These are phyloP conservation scores for Endoconidiophora polonica DNA, from an alignment of 2,329 filamentous ascomycete genomes.

Conservation along the genomic window DNA sequence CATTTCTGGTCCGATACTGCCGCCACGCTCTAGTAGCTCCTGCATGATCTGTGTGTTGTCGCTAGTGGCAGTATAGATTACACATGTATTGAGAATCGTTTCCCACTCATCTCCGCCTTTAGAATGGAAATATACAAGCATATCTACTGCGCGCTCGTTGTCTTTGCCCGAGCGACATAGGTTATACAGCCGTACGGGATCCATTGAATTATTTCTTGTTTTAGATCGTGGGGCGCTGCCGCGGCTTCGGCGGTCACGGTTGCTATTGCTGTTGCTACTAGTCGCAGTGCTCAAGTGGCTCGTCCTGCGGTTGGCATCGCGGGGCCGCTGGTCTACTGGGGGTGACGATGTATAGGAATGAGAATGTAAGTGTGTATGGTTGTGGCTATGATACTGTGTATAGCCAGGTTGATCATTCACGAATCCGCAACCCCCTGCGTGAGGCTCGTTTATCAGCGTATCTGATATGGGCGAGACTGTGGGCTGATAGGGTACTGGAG, in stretches of 20 bases:
- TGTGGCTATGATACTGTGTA: neutral
- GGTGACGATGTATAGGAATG: too few species aligned
- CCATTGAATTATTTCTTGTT: neutral
- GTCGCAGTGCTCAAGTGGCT: too few species aligned
- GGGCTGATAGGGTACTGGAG: too few species aligned
- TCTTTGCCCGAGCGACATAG: conserved; percentile 13
- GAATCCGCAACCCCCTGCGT: too few species aligned
- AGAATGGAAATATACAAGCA: neutral
- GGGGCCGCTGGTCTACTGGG: too few species aligned
- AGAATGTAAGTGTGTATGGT: neutral
- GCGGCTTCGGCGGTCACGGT: neutral
- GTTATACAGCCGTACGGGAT: conserved; percentile 4
- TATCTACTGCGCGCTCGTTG: conserved; percentile 13
- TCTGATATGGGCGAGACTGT: too few species aligned
- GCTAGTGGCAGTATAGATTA: conserved; percentile 5
- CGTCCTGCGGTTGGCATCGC: too few species aligned
- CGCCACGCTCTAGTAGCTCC: neutral
- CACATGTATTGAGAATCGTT: neutral
- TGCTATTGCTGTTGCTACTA: neutral
- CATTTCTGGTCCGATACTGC: neutral
- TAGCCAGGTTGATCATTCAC: too few species aligned
- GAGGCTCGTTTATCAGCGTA: too few species aligned
- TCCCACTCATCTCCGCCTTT: neutral
- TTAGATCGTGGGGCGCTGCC: conserved; percentile 7
- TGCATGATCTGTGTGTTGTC: conserved; percentile 10